phyloP scores from a whole-genome alignment of 2,329 filamentous ascomycete species.

The Penicillium sp. region DNA sequence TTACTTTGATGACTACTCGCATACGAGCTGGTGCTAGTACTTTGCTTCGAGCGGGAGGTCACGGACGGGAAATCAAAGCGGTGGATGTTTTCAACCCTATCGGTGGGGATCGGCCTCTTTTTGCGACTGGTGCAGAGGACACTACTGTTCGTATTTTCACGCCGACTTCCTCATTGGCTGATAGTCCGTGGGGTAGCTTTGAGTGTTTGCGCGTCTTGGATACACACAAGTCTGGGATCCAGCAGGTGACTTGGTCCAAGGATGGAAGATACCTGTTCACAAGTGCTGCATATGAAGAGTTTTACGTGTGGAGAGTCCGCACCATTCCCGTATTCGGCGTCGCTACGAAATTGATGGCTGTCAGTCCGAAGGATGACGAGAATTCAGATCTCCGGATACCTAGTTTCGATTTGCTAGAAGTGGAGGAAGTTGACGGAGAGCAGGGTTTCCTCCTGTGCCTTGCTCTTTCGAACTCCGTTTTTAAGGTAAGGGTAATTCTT shows the following conservation, averaged over 20 bases:
- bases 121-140: constrained; percentile 70
- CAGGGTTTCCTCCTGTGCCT: constrained; percentile 61
- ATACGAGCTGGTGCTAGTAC: constrained; percentile 44
- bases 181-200: constrained; percentile 30
- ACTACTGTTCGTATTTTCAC: constrained; percentile 70
- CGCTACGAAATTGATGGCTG: constrained; percentile 53
- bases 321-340: constrained; percentile 53
- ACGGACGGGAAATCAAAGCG: constrained; percentile 82
- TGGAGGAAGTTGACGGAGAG: constrained; percentile 24
- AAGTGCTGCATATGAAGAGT: constrained; percentile 82
- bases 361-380: constrained; percentile 48
- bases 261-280: constrained; percentile 73
- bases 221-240: constrained; percentile 78
- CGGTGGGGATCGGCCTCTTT: constrained; percentile 33
- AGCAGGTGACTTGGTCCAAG: constrained; percentile 71
- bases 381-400: constrained; percentile 73
- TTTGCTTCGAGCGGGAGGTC: constrained; percentile 65
- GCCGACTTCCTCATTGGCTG: constrained; percentile 12
- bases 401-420: constrained; percentile 64
- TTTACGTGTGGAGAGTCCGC: constrained; percentile 75
- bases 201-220: constrained; percentile 65
- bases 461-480: constrained; percentile 77
- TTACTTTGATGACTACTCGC: constrained; percentile 49
- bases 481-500: constrained; percentile 52
- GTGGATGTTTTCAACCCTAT: constrained; percentile 47